These are phyloP conservation scores for Kregervanrija fluxuum DNA, from an alignment of 805 yeast genomes.

Conservation along the genomic window DNA sequence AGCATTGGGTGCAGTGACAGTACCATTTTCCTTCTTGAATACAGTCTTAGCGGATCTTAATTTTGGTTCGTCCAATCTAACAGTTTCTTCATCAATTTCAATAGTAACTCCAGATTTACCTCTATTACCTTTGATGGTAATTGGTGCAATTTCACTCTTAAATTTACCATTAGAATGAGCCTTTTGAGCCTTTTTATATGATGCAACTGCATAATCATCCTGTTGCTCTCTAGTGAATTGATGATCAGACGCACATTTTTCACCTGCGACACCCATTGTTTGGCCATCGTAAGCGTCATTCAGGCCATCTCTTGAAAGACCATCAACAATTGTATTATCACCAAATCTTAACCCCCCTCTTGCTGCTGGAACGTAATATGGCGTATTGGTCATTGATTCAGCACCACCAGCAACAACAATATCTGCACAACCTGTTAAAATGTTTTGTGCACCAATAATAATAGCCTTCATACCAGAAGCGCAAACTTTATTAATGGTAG, in stretches of 20 bases:
- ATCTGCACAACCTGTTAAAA: conserved; percentile 82
- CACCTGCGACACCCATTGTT: conserved; percentile 97
- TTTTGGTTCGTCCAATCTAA: conserved; percentile 67
- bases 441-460: conserved; percentile 85
- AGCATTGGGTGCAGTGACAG: conserved; percentile 94
- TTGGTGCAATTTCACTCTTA: conserved; percentile 73
- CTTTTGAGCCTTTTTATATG: conserved; percentile 78
- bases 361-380: conserved; percentile 82
- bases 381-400: conserved; percentile 94
- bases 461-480: conserved; percentile 93
- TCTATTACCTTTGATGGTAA: conserved; percentile 83
- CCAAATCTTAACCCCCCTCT: conserved; percentile 91
- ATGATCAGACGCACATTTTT: conserved; percentile 87
- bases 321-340: conserved; percentile 72
- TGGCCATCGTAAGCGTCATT: conserved; percentile 81
- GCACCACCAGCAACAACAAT: conserved; percentile 96
- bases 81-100: conserved; percentile 72
- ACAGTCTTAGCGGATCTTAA: conserved; percentile 83
- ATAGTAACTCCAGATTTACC: conserved; percentile 79
- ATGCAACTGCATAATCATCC: conserved; percentile 78
- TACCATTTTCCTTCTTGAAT: conserved; percentile 86
- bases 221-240: conserved; percentile 73
- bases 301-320: conserved; percentile 87
- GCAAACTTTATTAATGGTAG: conserved; percentile 94
- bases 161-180: conserved; percentile 83